Evolutionary conservation across 2,329 filamentous ascomycete genomes (phyloP).

Genomic region (Xylariales sp.): DNA sequence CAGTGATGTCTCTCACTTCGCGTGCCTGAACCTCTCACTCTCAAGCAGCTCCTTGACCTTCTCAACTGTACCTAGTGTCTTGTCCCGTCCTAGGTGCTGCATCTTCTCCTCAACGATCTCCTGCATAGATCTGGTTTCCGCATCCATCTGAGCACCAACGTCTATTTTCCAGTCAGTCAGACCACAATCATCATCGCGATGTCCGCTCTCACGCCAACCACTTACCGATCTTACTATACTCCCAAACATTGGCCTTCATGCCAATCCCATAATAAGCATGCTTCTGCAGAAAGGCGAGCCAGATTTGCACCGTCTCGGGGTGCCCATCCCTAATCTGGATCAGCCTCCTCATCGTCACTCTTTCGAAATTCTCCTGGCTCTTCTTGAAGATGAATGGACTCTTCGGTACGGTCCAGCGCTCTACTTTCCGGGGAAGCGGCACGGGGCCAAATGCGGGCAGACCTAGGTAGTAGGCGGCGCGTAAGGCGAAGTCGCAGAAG

Average conservation of each 20-base stretch:
- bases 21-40: slow-evolving; percentile 45
- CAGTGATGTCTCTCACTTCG: too few relatives aligned
- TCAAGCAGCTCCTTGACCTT: slow-evolving; percentile 55
- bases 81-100: slow-evolving; percentile 51
- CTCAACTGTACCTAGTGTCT: slow-evolving; percentile 44
- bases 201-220: slow-evolving; percentile 12
- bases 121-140: slow-evolving; percentile 26
- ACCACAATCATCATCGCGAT: not conserved
- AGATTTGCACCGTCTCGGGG: slow-evolving; percentile 81
- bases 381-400: slow-evolving; percentile 96
- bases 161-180: slow-evolving; percentile 30
- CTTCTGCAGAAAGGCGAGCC: slow-evolving; percentile 88
- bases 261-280: slow-evolving; percentile 94
- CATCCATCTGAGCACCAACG: slow-evolving; percentile 47
- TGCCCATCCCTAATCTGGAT: slow-evolving; percentile 93
- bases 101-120: slow-evolving; percentile 45
- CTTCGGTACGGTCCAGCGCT: slow-evolving; percentile 91
- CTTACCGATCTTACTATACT: slow-evolving; percentile 70
- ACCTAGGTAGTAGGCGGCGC: slow-evolving; percentile 89
- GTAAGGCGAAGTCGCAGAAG: slow-evolving; percentile 89
- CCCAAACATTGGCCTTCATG: slow-evolving; percentile 98
- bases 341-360: slow-evolving; percentile 76
- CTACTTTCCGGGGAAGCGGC: slow-evolving; percentile 77
- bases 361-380: slow-evolving; percentile 94
- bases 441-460: slow-evolving; percentile 82